phyloP scores from a whole-genome alignment of 306 rosid genomes.

The Nissolia schottii region DNA sequence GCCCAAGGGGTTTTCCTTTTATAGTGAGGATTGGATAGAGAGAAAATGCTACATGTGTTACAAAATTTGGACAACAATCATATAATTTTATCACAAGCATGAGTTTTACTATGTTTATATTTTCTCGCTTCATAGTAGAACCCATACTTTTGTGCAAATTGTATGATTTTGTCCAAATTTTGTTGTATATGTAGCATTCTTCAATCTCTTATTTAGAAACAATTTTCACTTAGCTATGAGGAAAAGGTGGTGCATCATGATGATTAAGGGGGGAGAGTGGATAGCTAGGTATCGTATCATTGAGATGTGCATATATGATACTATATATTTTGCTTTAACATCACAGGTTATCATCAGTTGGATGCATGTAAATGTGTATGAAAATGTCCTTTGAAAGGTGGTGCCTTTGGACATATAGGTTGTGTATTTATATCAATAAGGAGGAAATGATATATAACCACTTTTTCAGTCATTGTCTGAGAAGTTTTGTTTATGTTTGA shows the following conservation, averaged over 20 bases:
- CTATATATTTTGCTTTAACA: background rate
- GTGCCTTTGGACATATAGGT: background rate
- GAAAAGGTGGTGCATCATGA: conserved; percentile 21
- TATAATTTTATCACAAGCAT: too few species aligned
- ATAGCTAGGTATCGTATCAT: background rate
- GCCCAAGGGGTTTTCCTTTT: conserved; percentile 14
- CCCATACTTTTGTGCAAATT: too few species aligned
- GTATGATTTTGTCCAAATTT: too few species aligned
- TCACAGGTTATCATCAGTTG: background rate
- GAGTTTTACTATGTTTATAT: too few species aligned
- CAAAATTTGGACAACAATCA: too few species aligned
- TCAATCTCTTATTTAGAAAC: too few species aligned
- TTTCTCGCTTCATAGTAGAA: too few species aligned
- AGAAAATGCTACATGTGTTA: too few species aligned
- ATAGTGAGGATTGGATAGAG: background rate
- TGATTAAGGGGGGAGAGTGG: background rate
- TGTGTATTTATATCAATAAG: background rate
- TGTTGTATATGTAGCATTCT: too few species aligned
- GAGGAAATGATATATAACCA: background rate
- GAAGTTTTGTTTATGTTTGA: background rate
- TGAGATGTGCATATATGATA: background rate
- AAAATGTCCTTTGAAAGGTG: background rate
- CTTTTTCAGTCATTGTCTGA: background rate
- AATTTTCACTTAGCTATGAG: background rate
- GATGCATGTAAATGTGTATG: background rate